Conservation (phyloP, 148 eudicot species). For the Vaccinium vitisidaea region DNA sequence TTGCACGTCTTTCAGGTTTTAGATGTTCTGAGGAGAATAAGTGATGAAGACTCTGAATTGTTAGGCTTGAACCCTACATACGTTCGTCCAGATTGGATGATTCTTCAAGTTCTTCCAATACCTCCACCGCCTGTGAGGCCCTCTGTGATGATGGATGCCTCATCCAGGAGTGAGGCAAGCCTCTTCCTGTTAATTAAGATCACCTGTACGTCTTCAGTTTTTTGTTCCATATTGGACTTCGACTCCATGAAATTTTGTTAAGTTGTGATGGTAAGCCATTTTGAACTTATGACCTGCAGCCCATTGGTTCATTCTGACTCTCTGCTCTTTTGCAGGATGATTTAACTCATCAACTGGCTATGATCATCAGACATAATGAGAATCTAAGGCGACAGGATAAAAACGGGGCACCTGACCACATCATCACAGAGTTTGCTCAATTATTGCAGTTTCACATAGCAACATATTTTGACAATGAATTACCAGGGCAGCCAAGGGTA, state of each 20-base stretch:
- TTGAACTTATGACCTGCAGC: background rate
- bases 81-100: constrained; percentile 93
- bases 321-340: constrained; percentile 65
- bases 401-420: constrained; percentile 98
- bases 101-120: constrained; percentile 80
- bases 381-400: constrained; percentile 85
- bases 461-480: constrained; percentile 92
- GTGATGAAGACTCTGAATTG: constrained; percentile 73
- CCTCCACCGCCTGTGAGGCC: constrained; percentile 90
- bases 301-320: background rate
- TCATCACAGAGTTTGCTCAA: constrained; percentile 92
- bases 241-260: background rate
- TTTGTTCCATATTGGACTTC: background rate
- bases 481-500: constrained; percentile 98
- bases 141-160: constrained; percentile 84
- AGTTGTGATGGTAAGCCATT: background rate
- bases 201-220: background rate
- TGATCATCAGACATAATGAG: constrained; percentile 94
- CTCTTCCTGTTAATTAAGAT: constrained; percentile 5
- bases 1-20: constrained; percentile 46
- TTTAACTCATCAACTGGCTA: constrained; percentile 94
- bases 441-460: constrained; percentile 93
- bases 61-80: constrained; percentile 70
- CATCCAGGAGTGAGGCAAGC: constrained; percentile 77
- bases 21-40: constrained; percentile 67